Conservation (phyloP, 208 protist species). For the Trypanosoma platydactyli region DNA sequence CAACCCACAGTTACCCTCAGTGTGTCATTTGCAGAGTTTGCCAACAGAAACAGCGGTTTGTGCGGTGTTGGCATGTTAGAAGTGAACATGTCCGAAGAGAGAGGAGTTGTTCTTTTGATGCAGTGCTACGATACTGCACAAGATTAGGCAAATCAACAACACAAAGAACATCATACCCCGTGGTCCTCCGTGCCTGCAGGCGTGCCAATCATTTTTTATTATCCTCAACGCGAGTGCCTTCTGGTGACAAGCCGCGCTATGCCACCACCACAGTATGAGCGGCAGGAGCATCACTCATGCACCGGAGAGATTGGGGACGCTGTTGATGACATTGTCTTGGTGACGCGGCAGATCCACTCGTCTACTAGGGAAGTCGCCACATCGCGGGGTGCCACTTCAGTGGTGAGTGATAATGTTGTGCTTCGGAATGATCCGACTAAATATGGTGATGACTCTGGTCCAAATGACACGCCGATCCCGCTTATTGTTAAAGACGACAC, state of each 20-base stretch:
- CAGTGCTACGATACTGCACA: slow-evolving; percentile 67
- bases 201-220: slow-evolving; percentile 55
- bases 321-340: slow-evolving; percentile 20
- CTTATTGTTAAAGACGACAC: slow-evolving; percentile 31
- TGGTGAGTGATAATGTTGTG: background rate
- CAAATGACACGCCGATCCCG: slow-evolving; percentile 44
- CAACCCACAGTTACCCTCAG: slow-evolving; percentile 9
- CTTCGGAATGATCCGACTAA: background rate
- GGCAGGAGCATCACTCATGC: slow-evolving; percentile 18
- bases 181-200: slow-evolving; percentile 49
- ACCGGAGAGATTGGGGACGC: slow-evolving; percentile 20
- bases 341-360: slow-evolving; percentile 1
- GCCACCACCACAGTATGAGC: slow-evolving; percentile 18
- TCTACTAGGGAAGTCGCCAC: background rate
- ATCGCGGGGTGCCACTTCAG: slow-evolving; percentile 1
- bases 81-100: slow-evolving; percentile 77
- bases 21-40: slow-evolving; percentile 19
- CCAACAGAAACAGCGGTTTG: background rate
- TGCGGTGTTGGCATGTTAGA: slow-evolving; percentile 23
- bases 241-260: slow-evolving; percentile 60
- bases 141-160: slow-evolving; percentile 56
- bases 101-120: slow-evolving; percentile 57
- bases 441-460: background rate
- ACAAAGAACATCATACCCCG: slow-evolving; percentile 46
- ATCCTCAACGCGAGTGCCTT: slow-evolving; percentile 65